Percentiles rank a stretch among this genome's conserved stretches.
These are phyloP conservation scores for Pseudocercospora fuligena DNA, from an alignment of 2,329 filamentous ascomycete genomes.

Conservation along the genomic window DNA sequence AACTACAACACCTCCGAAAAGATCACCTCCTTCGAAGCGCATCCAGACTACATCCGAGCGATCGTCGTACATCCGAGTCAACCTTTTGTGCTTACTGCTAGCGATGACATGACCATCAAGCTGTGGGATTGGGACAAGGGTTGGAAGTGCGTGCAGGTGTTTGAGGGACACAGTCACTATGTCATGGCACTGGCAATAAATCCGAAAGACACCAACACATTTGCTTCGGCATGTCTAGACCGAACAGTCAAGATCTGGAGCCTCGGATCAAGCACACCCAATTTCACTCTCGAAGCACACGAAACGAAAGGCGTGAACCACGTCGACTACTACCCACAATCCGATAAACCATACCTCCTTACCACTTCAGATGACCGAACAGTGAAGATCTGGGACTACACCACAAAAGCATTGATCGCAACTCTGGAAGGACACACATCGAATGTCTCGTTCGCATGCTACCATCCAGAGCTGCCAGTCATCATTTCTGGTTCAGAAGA, in stretches of 20 bases:
- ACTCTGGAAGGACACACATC: constrained; percentile 96
- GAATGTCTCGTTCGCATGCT: constrained; percentile 97
- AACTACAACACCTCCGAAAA: constrained; percentile 99
- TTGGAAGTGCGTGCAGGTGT: constrained; percentile 97
- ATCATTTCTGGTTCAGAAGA: constrained; percentile 99
- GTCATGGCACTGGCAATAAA: constrained; percentile 98
- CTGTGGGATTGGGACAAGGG: constrained; percentile 98
- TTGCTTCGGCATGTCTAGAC: constrained; percentile 83
- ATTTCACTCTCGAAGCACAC: constrained; percentile 95
- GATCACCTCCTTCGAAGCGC: constrained; percentile 94
- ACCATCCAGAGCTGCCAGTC: constrained; percentile 93
- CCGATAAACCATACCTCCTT: constrained; percentile 81
- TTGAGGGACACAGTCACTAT: constrained; percentile 95
- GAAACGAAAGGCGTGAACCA: constrained; percentile 98
- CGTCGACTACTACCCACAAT: constrained; percentile 81
- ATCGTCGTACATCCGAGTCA: constrained; percentile 95
- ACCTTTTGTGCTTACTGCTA: constrained; percentile 93
- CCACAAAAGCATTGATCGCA: constrained; percentile 93
- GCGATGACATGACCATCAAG: constrained; percentile 98
- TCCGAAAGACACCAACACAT: constrained; percentile 79
- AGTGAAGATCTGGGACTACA: constrained; percentile 99
- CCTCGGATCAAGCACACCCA: constrained; percentile 87
- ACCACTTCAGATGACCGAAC: constrained; percentile 96
- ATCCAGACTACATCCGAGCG: constrained; percentile 97
- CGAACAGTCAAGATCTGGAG: constrained; percentile 98